Evolutionary conservation across 2,329 filamentous ascomycete genomes (phyloP).

Genomic region (Rhynchosporium secalis): DNA sequence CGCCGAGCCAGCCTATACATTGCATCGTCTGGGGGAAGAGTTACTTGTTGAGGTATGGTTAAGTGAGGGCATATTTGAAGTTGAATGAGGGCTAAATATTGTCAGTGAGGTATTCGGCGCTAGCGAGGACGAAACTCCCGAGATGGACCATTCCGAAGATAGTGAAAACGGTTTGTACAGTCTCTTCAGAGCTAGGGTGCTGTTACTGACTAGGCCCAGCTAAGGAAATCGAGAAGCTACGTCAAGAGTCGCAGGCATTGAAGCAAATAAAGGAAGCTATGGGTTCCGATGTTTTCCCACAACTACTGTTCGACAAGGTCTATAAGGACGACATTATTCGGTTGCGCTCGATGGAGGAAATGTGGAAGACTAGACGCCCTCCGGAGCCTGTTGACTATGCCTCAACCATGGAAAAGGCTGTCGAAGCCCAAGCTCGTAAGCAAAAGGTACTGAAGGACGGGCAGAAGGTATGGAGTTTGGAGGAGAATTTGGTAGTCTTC

Average conservation of each 20-base stretch:
- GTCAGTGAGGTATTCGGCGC: slow-evolving; percentile 80
- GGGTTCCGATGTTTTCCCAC: slow-evolving; percentile 73
- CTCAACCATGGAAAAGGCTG: slow-evolving; percentile 54
- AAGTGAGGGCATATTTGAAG: background rate
- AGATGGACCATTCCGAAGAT: slow-evolving; percentile 78
- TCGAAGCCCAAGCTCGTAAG: slow-evolving; percentile 47
- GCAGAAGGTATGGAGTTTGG: slow-evolving; percentile 76
- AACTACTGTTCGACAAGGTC: slow-evolving; percentile 88
- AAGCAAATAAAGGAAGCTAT: slow-evolving; percentile 80
- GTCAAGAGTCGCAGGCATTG: slow-evolving; percentile 78
- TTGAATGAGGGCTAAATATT: slow-evolving; percentile 34
- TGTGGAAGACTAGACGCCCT: slow-evolving; percentile 85
- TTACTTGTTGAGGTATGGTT: slow-evolving; percentile 73
- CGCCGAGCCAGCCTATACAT: slow-evolving; percentile 93
- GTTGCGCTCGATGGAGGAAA: slow-evolving; percentile 83
- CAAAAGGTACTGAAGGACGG: slow-evolving; percentile 62
- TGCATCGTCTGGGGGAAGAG: slow-evolving; percentile 99
- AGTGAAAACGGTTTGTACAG: slow-evolving; percentile 68
- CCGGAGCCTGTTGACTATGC: slow-evolving; percentile 75
- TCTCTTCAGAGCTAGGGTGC: slow-evolving; percentile 18
- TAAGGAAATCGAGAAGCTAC: slow-evolving; percentile 83
- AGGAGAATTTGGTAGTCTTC: slow-evolving; percentile 85
- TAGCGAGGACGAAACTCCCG: slow-evolving; percentile 80
- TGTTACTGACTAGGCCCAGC: slow-evolving; percentile 43
- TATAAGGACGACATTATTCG: slow-evolving; percentile 83